Percentiles rank a stretch among this genome's conserved stretches.
These are phyloP conservation scores for Hyaloscypha hepaticicola DNA, from an alignment of 495 filamentous ascomycete species.

Conservation along the genomic window DNA sequence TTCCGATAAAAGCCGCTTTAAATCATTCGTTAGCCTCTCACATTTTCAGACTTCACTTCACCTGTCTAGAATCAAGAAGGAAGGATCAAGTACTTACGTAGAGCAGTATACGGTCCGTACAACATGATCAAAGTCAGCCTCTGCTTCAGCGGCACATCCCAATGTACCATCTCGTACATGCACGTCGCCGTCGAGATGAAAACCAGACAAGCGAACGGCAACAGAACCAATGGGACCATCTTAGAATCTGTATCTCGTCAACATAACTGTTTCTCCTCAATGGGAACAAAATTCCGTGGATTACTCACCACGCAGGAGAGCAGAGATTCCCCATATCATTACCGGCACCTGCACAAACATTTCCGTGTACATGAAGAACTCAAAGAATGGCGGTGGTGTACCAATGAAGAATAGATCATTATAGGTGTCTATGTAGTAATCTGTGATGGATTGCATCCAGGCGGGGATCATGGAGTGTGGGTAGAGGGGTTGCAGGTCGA, in stretches of 20 bases:
- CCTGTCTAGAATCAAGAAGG: too few relatives aligned
- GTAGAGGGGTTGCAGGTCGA: conserved; percentile 67
- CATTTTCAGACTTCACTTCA: neutral
- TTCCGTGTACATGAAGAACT: conserved; percentile 67
- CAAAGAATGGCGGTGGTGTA: conserved; percentile 70
- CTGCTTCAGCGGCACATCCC: conserved; percentile 18
- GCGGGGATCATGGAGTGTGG: conserved; percentile 53
- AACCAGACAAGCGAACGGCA: conserved; percentile 67
- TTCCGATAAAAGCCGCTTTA: conserved; percentile 18
- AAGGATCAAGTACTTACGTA: conserved; percentile 17
- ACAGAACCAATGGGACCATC: conserved; percentile 60
- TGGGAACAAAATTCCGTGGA: neutral
- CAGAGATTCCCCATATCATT: conserved; percentile 62
- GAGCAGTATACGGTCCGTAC: conserved; percentile 27
- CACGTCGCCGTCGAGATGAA: conserved; percentile 73
- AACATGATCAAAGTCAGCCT: conserved; percentile 24
- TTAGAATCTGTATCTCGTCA: conserved; percentile 49
- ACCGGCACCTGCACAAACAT: conserved; percentile 65
- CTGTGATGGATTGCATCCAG: conserved; percentile 50
- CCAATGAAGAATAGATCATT: conserved; percentile 74
- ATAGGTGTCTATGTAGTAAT: conserved; percentile 65
- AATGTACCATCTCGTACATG: conserved; percentile 49
- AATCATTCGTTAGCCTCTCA: neutral
- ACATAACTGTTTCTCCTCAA: neutral
- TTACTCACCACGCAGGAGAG: conserved; percentile 48